Percentiles rank a stretch among this genome's conserved stretches.
phyloP scores from a whole-genome alignment of 1,139 yeast species.

The Geotrichum carabidarum region DNA sequence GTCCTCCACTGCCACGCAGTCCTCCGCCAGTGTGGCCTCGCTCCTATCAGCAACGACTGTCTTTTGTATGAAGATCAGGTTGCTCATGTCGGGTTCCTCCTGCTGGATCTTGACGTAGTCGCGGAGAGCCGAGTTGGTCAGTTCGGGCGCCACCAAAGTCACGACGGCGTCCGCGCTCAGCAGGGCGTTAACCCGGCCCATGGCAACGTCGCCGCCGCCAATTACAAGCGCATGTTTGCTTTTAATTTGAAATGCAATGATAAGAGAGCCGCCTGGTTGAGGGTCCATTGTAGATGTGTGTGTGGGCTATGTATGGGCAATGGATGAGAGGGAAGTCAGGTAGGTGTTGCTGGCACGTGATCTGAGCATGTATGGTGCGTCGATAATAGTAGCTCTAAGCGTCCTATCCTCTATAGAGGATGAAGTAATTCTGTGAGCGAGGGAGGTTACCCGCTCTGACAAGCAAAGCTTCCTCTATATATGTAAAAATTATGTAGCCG shows the following conservation, averaged over 20 bases:
- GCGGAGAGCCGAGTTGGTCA: constrained; percentile 46
- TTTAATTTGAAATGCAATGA: constrained; percentile 69
- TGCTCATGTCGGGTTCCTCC: constrained; percentile 33
- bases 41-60: constrained; percentile 45
- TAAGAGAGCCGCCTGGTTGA: constrained; percentile 47
- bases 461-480: too few species aligned
- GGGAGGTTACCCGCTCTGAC: too few species aligned
- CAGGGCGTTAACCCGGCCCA: constrained; percentile 61
- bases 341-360: too few species aligned
- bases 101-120: constrained; percentile 38
- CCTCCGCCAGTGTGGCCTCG: constrained; percentile 14
- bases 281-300: constrained; percentile 13
- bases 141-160: constrained; percentile 58
- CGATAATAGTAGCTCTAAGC: too few species aligned
- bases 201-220: constrained; percentile 81
- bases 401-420: too few species aligned
- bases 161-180: constrained; percentile 65
- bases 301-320: too few species aligned
- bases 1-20: constrained; percentile 21
- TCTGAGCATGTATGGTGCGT: too few species aligned
- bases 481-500: too few species aligned
- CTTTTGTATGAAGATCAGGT: constrained; percentile 44
- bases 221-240: constrained; percentile 63
- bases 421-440: too few species aligned
- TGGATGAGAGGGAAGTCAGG: too few species aligned